Evolutionary conservation across 768 basidiomycete genomes (phyloP), one percentile per base, ranked within the genome.

Genomic region (Leccinum pellstonianum): DNA sequence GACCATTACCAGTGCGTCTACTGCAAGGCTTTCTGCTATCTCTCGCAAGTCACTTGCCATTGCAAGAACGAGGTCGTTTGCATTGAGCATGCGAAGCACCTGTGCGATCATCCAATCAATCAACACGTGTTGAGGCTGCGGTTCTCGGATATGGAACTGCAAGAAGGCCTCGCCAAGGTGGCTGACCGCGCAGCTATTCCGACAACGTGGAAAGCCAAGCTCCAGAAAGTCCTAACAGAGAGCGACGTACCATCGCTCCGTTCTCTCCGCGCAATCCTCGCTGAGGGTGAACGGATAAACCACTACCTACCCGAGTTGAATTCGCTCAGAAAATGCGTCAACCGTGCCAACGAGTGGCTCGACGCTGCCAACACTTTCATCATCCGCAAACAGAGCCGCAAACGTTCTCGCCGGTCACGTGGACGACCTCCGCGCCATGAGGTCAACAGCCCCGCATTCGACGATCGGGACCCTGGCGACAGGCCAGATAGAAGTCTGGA

Each of bases 11-110:
- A 98, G 73, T 99, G 97, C 81, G 77, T 81, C 53, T 76, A 90
- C 63, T 98, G 97, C 88, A 95, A 97, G 71, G 84, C 81, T 5
- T 98, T 96, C 76, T 95, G 91, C 75, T 98, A 97, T 73, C 85
- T 99, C 46, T 95, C 97, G 2, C 95, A 97, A 69, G 80, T 98
- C 70, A 87, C 84, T 58, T 95, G 93, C 71, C 77, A 78, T 33
- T 95, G 93, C 80, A 87, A 87, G 47, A 83, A 75, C 55, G 83
- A 86, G 62, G 86, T 96, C 35, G 85, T 87, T 12, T 99, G 97
- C 72, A 83, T 91, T 52, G 90, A 95, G 58, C 96, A 98, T 75
- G 82, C 82, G 31, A 80, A 88, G 37, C 78, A 87, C 21, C 81
- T 96, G 17, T 98, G 95, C 76, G 83, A 76, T 52, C 87, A 87